Conservation (phyloP, 1,284 basidiomycete species). For the Trichosporon sp. region DNA sequence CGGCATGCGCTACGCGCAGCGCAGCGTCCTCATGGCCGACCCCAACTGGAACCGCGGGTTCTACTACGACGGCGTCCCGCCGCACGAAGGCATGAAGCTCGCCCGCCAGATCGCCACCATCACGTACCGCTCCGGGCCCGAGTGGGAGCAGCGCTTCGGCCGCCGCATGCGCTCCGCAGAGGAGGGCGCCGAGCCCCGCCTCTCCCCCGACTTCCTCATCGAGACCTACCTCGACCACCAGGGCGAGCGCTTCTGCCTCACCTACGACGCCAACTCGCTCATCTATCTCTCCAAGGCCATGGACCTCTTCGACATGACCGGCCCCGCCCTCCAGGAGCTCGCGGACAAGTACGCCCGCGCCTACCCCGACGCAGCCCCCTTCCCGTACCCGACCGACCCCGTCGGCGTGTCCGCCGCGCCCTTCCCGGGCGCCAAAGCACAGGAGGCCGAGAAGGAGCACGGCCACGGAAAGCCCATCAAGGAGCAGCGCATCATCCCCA, state of each 20-base stretch:
- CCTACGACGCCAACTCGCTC: constrained; percentile 98
- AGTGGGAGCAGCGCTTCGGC: constrained; percentile 97
- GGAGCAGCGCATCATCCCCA: constrained; percentile 53
- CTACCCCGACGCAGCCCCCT: constrained; percentile 40
- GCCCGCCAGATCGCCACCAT: constrained; percentile 98
- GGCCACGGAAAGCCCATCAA: neutral
- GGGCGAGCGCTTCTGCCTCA: constrained; percentile 94
- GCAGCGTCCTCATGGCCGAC: constrained; percentile 90
- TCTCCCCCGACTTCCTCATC: constrained; percentile 85
- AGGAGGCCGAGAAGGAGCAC: neutral
- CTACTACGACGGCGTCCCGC: constrained; percentile 91
- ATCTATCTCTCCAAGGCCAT: constrained; percentile 99
- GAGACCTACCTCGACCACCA: constrained; percentile 98
- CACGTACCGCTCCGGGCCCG: constrained; percentile 96
- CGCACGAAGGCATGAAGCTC: constrained; percentile 97
- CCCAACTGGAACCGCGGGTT: constrained; percentile 99
- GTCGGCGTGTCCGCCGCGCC: constrained; percentile 29
- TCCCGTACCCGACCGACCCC: constrained; percentile 45
- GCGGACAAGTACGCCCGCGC: constrained; percentile 45
- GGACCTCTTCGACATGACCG: constrained; percentile 97
- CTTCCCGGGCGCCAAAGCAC: neutral
- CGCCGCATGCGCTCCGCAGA: constrained; percentile 54
- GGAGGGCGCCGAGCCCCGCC: constrained; percentile 32
- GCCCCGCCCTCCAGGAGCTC: constrained; percentile 67
- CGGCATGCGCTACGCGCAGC: constrained; percentile 91